Percentiles rank a stretch among this genome's conserved stretches.
These are phyloP conservation scores for Ploettnerulaceae sp. DNA, from an alignment of 2,329 filamentous ascomycete genomes.

Conservation along the genomic window DNA sequence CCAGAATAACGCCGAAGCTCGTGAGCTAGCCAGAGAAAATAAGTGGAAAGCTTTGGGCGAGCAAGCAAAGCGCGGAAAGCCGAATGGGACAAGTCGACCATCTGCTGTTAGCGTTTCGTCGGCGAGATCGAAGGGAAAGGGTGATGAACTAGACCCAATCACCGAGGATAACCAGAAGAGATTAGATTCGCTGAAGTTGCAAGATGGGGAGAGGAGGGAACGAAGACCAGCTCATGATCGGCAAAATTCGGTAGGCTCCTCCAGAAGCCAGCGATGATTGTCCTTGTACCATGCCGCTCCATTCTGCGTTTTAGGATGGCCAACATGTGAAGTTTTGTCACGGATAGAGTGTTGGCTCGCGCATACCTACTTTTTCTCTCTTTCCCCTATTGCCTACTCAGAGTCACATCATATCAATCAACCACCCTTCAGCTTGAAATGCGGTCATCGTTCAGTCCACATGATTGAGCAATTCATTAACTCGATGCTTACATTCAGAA, in stretches of 20 bases:
- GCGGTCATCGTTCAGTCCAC: too few relatives aligned
- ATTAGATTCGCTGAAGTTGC: slow-evolving; percentile 83
- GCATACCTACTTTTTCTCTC: slow-evolving; percentile 21
- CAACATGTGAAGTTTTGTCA: slow-evolving; percentile 22
- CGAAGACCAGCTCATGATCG: slow-evolving; percentile 54
- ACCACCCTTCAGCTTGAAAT: neutral
- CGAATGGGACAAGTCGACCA: slow-evolving; percentile 37
- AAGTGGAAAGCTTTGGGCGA: slow-evolving; percentile 87
- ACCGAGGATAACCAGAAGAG: slow-evolving; percentile 82
- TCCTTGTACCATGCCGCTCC: slow-evolving; percentile 28
- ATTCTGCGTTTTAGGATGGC: slow-evolving; percentile 25
- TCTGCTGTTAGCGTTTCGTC: slow-evolving; percentile 34
- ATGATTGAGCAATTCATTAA: slow-evolving; percentile 10
- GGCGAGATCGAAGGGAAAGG: slow-evolving; percentile 41
- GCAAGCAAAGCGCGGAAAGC: slow-evolving; percentile 67
- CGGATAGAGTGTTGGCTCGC: slow-evolving; percentile 29
- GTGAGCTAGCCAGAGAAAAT: slow-evolving; percentile 74
- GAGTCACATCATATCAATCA: slow-evolving; percentile 11
- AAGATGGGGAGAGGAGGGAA: slow-evolving; percentile 67
- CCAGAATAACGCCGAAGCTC: slow-evolving; percentile 84
- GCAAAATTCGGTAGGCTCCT: slow-evolving; percentile 51
- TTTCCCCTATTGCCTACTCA: slow-evolving; percentile 15
- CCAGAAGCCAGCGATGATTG: slow-evolving; percentile 37
- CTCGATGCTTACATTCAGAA: slow-evolving; percentile 18
- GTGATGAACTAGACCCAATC: slow-evolving; percentile 74